Evolutionary conservation across 2,329 filamentous ascomycete genomes (phyloP).

Genomic region (Aspergillus cejpii): DNA sequence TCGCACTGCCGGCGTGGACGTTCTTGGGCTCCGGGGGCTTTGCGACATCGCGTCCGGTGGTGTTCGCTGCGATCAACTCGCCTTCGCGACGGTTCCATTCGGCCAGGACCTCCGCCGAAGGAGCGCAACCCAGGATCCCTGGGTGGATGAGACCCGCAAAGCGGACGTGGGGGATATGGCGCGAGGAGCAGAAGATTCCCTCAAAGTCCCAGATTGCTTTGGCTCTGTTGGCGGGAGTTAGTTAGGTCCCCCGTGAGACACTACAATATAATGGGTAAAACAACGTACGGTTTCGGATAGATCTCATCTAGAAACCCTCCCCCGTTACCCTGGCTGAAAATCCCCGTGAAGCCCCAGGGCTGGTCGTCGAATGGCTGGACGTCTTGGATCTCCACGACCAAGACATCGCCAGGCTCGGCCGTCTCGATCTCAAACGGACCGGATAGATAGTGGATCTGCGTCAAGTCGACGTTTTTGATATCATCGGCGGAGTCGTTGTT

Average conservation of each 20-base stretch:
- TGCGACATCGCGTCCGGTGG: conserved; percentile 64
- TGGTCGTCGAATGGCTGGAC: conserved; percentile 80
- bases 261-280: not conserved
- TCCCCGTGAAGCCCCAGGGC: conserved; percentile 84
- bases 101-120: conserved; percentile 66
- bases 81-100: conserved; percentile 80
- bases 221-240: conserved; percentile 36
- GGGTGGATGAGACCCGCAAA: conserved; percentile 89
- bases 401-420: conserved; percentile 75
- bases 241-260: too few species aligned
- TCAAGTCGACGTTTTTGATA: conserved; percentile 75
- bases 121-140: conserved; percentile 83
- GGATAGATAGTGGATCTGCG: conserved; percentile 76
- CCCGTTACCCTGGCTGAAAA: conserved; percentile 74
- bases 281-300: conserved; percentile 68
- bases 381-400: conserved; percentile 86
- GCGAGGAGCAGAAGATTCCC: conserved; percentile 72
- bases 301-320: conserved; percentile 84
- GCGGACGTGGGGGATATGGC: conserved; percentile 79
- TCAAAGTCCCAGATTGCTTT: conserved; percentile 74
- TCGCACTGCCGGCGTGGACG: conserved; percentile 63
- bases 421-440: conserved; percentile 83
- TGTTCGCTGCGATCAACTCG: conserved; percentile 64
- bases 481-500: conserved; percentile 92
- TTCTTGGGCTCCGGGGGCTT: conserved; percentile 66